phyloP scores from a whole-genome alignment of 176 grass and related monocot species.

The Neostapfia colusana region DNA sequence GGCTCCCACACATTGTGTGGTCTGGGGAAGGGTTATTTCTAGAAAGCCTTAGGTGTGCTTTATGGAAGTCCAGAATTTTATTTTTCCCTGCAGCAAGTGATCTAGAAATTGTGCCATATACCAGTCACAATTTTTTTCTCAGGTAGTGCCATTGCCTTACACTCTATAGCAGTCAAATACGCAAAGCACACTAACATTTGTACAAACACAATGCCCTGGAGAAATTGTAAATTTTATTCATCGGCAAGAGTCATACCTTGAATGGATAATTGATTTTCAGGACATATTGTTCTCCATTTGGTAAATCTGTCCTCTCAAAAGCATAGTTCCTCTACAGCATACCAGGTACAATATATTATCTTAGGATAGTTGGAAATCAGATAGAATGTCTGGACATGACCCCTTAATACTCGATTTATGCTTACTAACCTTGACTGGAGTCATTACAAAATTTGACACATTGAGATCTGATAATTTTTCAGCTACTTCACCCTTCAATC shows the following conservation, averaged over 20 bases:
- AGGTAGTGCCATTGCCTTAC: not conserved
- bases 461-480: constrained; percentile 75
- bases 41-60: not conserved
- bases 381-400: not conserved
- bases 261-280: constrained; percentile 95
- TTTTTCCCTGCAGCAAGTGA: not conserved
- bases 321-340: constrained; percentile 87
- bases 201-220: not conserved
- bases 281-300: constrained; percentile 85
- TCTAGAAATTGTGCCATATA: not conserved
- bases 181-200: not conserved
- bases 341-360: constrained; percentile 26
- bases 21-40: no score
- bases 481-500: constrained; percentile 85
- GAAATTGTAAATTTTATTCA: not conserved
- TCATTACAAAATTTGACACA: constrained; percentile 89
- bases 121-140: not conserved
- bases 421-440: constrained; percentile 79
- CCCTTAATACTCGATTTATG: not conserved
- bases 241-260: constrained; percentile 46
- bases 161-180: constrained; percentile 5
- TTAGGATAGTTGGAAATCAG: not conserved
- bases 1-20: no score
- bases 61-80: not conserved
- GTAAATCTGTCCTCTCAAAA: constrained; percentile 86